Conservation (phyloP, 140 eudicot species). For the Cichorium intybus region DNA sequence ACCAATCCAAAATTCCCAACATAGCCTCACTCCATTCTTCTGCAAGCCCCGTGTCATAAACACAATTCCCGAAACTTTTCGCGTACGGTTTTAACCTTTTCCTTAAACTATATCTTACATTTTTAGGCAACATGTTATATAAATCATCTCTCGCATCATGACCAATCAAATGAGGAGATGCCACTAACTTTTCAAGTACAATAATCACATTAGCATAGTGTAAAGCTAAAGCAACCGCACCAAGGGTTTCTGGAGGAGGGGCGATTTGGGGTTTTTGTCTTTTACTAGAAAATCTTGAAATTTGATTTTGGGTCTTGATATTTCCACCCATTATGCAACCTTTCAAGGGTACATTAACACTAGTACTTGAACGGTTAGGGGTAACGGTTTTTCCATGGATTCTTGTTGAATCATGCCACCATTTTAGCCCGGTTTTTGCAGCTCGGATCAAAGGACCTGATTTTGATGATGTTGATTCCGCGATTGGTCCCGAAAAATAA, state of each 20-base stretch:
- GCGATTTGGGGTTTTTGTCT: constrained; percentile 10
- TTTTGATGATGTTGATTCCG: constrained; percentile 44
- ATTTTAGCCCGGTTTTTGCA: constrained; percentile 37
- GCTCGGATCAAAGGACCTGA: constrained; percentile 42
- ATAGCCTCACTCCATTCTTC: constrained; percentile 53
- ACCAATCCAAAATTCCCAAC: constrained; percentile 54
- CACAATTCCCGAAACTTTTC: constrained; percentile 29
- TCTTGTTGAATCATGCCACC: constrained; percentile 45
- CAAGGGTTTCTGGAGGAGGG: constrained; percentile 45
- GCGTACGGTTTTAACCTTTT: constrained; percentile 39
- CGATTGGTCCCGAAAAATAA: constrained; percentile 54
- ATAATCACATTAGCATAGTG: constrained; percentile 60
- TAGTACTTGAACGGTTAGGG: constrained; percentile 21
- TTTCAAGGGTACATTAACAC: constrained; percentile 26
- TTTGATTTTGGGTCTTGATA: not conserved
- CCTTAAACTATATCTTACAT: constrained; percentile 34
- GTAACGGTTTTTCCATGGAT: constrained; percentile 29
- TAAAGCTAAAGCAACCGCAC: constrained; percentile 50
- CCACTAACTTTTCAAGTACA: constrained; percentile 51
- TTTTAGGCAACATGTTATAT: constrained; percentile 52
- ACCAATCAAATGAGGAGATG: constrained; percentile 48
- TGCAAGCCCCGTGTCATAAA: constrained; percentile 37
- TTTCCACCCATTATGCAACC: constrained; percentile 41
- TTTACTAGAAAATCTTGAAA: constrained; percentile 25
- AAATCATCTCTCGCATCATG: constrained; percentile 55